Evolutionary conservation across 805 yeast species (phyloP), one percentile per base, ranked within the genome.

Genomic region (Lachancea sp.): DNA sequence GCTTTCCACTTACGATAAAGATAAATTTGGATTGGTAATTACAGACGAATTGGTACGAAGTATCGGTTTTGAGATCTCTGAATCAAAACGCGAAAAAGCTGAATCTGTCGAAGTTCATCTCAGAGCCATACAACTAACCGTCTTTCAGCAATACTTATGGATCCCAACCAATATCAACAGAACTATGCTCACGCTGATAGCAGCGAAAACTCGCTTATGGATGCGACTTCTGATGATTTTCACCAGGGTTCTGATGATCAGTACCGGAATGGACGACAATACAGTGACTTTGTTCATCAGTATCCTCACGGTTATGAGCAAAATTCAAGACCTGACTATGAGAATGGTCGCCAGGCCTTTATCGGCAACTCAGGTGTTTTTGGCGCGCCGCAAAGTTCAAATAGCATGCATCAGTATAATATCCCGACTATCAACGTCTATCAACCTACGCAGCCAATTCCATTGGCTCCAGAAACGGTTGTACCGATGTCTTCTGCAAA

Each of bases 361-460:
- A 7, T 7, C 5, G 26, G 31, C n/a, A 6, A 9, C 24, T 17
- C 34, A 34, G 8, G 5, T 12, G 18, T 3, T 20, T 13, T 20
- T 6, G 26, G 21, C 6, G 4, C 16, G 13, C 13, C 6, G 23
- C 31, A 35, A 6, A 25, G 7, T 7, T 9, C 20, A 12, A 30
- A 21, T 7, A 17, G 23, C 8, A 5, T 19, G 7, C 40, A 34
- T 22, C 31, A 12, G 11, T 45, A 38, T 41, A 51, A 46, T 25
- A 41, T 54, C 24, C 61, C 63, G 4, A 41, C 50, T 4, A 55
- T 57, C 29, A 56, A 57, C 36, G 51, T 58, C 6, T 45, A 54
- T 20, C 60, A 54, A 34, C 50, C 49, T 13, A 45, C 60, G 5
- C 49, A 51, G 37, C 29, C 46, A 7, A 43, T 37, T 23, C 43